Percentiles rank a stretch among this genome's conserved stretches.
These are phyloP conservation scores for Amesomyces nigricolor DNA, from an alignment of 2,329 filamentous ascomycete genomes.

Conservation along the genomic window DNA sequence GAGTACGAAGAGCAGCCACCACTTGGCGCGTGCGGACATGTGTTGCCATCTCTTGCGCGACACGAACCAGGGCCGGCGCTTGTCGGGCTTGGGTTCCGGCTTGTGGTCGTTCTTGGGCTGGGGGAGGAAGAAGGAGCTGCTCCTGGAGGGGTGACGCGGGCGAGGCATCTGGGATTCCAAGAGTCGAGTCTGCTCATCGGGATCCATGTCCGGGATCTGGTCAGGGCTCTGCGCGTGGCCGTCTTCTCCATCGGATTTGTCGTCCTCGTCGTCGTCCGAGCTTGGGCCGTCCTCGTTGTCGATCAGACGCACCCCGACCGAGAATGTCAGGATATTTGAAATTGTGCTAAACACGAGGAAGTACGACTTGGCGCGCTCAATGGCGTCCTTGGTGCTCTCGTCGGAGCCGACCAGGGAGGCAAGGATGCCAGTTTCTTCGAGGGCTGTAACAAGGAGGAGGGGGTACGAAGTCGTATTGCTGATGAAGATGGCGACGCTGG, in stretches of 20 bases:
- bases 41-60: slow-evolving; percentile 13
- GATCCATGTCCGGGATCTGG: background rate
- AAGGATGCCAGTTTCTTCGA: slow-evolving; percentile 51
- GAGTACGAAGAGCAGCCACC: slow-evolving; percentile 23
- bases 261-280: slow-evolving; percentile 24
- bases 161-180: slow-evolving; percentile 4
- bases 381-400: slow-evolving; percentile 32
- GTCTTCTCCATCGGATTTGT: background rate
- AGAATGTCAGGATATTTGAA: slow-evolving; percentile 58
- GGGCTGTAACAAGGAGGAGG: slow-evolving; percentile 39
- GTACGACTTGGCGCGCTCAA: slow-evolving; percentile 58
- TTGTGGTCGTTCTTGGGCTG: background rate
- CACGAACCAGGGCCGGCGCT: slow-evolving; percentile 17
- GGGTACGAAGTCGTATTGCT: slow-evolving; percentile 46
- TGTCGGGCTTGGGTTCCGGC: background rate
- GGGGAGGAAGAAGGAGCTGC: slow-evolving; percentile 4
- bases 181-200: slow-evolving; percentile 19
- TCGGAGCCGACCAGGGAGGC: slow-evolving; percentile 36
- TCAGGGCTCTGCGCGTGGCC: background rate
- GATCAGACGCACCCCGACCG: slow-evolving; percentile 54
- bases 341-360: slow-evolving; percentile 62
- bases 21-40: slow-evolving; percentile 16
- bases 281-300: slow-evolving; percentile 26
- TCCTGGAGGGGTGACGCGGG: slow-evolving; percentile 1
- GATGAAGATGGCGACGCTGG: slow-evolving; percentile 42